Percentiles rank a stretch among this genome's conserved stretches.
Conservation (phyloP, 2,329 filamentous ascomycete species). For the Aspergillaceae sp. region DNA sequence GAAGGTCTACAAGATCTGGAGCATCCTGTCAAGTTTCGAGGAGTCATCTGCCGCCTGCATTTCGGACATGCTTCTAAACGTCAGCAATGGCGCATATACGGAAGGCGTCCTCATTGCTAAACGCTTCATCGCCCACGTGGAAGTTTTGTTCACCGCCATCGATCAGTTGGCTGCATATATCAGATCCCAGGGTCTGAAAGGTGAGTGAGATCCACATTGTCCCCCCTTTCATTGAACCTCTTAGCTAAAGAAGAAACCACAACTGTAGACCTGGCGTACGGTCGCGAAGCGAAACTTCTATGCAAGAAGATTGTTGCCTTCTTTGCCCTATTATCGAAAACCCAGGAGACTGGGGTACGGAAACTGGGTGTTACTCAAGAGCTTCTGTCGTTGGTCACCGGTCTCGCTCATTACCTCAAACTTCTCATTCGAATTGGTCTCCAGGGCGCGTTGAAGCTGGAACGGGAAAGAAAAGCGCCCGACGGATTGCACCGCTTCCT, state of each 20-base stretch:
- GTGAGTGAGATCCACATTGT: constrained; percentile 39
- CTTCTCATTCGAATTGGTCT: constrained; percentile 94
- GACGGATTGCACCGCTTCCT: constrained; percentile 76
- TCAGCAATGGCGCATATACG: constrained; percentile 93
- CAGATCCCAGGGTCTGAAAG: constrained; percentile 61
- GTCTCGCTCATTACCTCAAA: constrained; percentile 93
- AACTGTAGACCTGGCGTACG: constrained; percentile 68
- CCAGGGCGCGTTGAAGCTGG: constrained; percentile 82
- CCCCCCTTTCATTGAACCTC: constrained; percentile 1
- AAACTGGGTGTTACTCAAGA: constrained; percentile 96
- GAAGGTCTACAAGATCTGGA: constrained; percentile 98
- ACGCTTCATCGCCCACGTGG: constrained; percentile 92
- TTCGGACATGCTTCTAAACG: constrained; percentile 96
- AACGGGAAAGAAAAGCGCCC: constrained; percentile 67
- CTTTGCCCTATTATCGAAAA: constrained; percentile 89
- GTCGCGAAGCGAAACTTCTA: constrained; percentile 93
- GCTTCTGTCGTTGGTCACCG: constrained; percentile 92
- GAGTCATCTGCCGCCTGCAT: constrained; percentile 97
- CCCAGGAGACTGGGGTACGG: constrained; percentile 78
- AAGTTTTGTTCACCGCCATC: constrained; percentile 80
- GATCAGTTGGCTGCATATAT: constrained; percentile 75
- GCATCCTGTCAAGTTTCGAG: constrained; percentile 90
- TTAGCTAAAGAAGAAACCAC: constrained; percentile 12
- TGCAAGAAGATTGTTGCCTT: constrained; percentile 99
- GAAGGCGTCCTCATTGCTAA: constrained; percentile 92